A percentile compares a stretch with the other conserved stretches of the same genome.
Conservation (phyloP, 768 basidiomycete species). For the Mycena filopes region DNA sequence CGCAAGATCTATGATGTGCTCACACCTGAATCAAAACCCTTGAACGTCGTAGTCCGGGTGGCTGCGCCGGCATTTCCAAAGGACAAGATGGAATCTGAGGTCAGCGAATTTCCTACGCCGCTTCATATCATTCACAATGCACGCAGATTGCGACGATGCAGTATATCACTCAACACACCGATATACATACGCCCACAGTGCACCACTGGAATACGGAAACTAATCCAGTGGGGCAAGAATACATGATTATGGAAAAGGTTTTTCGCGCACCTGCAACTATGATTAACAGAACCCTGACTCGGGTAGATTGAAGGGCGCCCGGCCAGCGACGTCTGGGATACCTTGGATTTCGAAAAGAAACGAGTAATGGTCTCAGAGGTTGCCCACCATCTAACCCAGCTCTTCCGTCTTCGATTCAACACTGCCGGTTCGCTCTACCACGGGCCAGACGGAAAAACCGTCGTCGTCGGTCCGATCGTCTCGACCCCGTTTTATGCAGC, state of each 20-base stretch:
- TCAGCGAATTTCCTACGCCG: neutral
- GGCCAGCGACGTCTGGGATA: slow-evolving; percentile 32
- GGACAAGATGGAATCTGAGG: slow-evolving; percentile 37
- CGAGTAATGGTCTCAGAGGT: slow-evolving; percentile 27
- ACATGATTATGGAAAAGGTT: slow-evolving; percentile 37
- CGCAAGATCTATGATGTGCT: slow-evolving; percentile 29
- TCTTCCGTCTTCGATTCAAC: slow-evolving; percentile 32
- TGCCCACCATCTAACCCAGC: slow-evolving; percentile 21
- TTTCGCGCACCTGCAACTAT: neutral
- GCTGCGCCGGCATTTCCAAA: slow-evolving; percentile 34
- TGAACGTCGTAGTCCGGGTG: slow-evolving; percentile 27
- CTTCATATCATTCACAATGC: neutral
- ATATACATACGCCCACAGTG: slow-evolving; percentile 29
- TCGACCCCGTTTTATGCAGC: slow-evolving; percentile 33
- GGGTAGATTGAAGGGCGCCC: slow-evolving; percentile 26
- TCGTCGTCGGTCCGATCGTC: slow-evolving; percentile 34
- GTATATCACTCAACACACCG: slow-evolving; percentile 28
- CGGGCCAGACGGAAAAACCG: neutral
- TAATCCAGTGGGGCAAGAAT: slow-evolving; percentile 34
- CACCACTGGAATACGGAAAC: slow-evolving; percentile 31
- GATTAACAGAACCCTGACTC: neutral
- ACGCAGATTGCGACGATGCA: slow-evolving; percentile 33
- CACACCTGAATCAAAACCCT: neutral
- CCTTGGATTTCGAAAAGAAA: slow-evolving; percentile 22
- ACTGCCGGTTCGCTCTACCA: slow-evolving; percentile 33